phyloP scores from a whole-genome alignment of 305 asterid genomes.

The Solanum aculeatissimum region DNA sequence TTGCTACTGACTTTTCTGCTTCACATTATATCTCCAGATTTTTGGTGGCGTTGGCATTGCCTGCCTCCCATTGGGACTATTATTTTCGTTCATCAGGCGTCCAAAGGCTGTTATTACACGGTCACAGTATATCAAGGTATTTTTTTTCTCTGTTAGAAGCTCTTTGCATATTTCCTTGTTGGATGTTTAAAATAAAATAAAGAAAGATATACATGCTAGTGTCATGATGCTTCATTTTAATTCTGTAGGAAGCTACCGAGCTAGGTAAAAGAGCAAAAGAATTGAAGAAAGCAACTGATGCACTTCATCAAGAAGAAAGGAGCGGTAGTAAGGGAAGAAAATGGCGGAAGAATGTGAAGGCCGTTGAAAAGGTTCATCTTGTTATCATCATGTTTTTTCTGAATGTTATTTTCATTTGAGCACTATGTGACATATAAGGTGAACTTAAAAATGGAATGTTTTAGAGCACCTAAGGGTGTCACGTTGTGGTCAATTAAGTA shows the following conservation, averaged over 20 bases:
- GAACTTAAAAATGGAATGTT: background rate
- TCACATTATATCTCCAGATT: conserved; percentile 37
- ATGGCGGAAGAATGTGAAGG: conserved; percentile 98
- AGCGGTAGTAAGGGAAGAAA: conserved; percentile 91
- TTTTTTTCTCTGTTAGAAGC: background rate
- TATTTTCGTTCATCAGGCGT: conserved; percentile 86
- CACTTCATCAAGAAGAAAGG: conserved; percentile 97
- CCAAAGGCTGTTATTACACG: conserved; percentile 99
- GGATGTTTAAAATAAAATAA: background rate
- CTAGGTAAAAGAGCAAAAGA: conserved; percentile 91
- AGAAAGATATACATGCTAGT: background rate
- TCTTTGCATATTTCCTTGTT: background rate
- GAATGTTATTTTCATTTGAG: background rate
- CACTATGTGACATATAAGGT: background rate
- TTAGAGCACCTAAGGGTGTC: background rate
- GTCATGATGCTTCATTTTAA: background rate
- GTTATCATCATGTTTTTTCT: background rate
- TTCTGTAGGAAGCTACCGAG: conserved; percentile 88
- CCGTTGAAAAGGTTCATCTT: conserved; percentile 71
- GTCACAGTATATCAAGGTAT: conserved; percentile 96
- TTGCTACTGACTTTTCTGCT: conserved; percentile 15
- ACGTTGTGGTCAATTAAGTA: background rate
- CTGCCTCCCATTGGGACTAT: conserved; percentile 89
- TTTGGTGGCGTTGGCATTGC: conserved; percentile 99
- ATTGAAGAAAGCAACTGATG: conserved; percentile 84